Conservation (phyloP, 257 asterid species). For the Capsicum rhomboideum region DNA sequence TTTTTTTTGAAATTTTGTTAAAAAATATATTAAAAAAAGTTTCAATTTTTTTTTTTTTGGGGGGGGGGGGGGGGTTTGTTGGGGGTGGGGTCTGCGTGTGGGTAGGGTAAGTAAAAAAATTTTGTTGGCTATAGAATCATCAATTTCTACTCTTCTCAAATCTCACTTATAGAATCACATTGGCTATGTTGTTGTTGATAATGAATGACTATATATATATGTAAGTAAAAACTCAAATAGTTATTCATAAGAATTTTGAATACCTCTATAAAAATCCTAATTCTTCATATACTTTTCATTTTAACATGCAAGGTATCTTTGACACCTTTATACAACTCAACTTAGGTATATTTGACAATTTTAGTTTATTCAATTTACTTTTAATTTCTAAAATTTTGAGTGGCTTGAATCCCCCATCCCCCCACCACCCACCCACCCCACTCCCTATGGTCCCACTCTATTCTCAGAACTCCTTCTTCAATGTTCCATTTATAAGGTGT, state of each 20-base stretch:
- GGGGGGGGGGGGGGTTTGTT: no score
- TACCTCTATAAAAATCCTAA: neutral
- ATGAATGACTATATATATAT: no score
- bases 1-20: no score
- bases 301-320: neutral
- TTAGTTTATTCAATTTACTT: neutral
- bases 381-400: neutral
- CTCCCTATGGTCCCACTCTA: neutral
- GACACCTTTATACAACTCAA: neutral
- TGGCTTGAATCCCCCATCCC: neutral
- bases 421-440: neutral
- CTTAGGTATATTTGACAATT: neutral
- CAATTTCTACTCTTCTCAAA: no score
- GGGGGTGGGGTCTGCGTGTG: no score
- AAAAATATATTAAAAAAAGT: no score
- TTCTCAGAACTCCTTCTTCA: neutral
- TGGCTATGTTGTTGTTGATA: no score
- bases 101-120: no score
- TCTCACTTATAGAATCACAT: no score
- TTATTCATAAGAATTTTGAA: neutral
- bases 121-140: no score
- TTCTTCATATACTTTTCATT: neutral
- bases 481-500: neutral
- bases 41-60: no score
- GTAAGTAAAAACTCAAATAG: neutral